Evolutionary conservation across 495 filamentous ascomycete species (phyloP).

Genomic region (Cenococcum geophilum): DNA sequence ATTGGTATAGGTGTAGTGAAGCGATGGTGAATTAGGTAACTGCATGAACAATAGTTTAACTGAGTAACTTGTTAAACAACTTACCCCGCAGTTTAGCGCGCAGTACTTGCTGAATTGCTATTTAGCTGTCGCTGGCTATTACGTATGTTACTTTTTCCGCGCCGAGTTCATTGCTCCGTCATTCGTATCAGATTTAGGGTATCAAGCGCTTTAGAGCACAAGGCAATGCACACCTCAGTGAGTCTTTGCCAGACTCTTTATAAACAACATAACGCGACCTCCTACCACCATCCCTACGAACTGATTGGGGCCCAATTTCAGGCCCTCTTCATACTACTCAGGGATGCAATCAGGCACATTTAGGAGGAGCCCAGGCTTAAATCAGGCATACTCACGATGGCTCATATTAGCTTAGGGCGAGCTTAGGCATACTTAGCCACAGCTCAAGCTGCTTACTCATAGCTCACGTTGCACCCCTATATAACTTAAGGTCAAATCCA

Average conservation of each 20-base stretch:
- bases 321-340: constrained; percentile 31
- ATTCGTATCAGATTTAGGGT: not conserved
- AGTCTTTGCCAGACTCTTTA: not conserved
- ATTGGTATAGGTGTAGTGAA: not conserved
- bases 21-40: not conserved
- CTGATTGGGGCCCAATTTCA: constrained; percentile 32
- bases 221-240: not conserved
- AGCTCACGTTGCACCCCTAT: no score
- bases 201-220: not conserved
- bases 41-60: not conserved
- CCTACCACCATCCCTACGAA: constrained; percentile 19
- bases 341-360: constrained; percentile 26
- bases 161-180: not conserved
- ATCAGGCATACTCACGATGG: no score
- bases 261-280: not conserved
- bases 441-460: no score
- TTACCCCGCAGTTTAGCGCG: not conserved
- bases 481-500: no score
- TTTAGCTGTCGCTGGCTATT: not conserved
- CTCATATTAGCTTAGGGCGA: no score
- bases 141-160: not conserved
- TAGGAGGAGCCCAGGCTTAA: constrained; percentile 7
- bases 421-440: no score
- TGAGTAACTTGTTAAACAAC: not conserved
- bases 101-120: not conserved